phyloP scores from a whole-genome alignment of 352 stramenopile species.

The Pythium dissimile region DNA sequence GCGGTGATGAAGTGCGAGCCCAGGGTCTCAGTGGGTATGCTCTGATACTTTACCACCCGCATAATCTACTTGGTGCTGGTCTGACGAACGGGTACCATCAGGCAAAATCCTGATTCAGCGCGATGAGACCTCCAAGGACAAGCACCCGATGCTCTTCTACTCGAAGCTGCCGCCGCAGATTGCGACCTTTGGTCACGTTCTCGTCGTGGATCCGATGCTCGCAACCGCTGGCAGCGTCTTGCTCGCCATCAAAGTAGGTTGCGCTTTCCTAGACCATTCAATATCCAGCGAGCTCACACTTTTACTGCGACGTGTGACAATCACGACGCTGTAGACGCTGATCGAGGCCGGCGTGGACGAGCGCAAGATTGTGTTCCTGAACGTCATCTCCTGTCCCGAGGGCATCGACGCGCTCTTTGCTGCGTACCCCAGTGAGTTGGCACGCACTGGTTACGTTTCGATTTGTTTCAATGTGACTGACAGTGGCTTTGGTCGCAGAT shows the following conservation, averaged over 20 bases:
- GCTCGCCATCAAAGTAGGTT: constrained; percentile 85
- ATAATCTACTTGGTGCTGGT: too few relatives aligned
- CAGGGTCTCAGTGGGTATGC: constrained; percentile 68
- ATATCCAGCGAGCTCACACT: background rate
- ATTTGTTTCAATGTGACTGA: background rate
- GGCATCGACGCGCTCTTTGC: constrained; percentile 79
- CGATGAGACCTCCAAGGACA: constrained; percentile 88
- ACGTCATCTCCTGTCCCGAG: constrained; percentile 92
- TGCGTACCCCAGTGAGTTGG: constrained; percentile 57
- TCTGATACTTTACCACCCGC: too few relatives aligned
- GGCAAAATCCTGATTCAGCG: constrained; percentile 98
- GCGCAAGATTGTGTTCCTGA: constrained; percentile 93
- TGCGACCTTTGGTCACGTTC: constrained; percentile 71
- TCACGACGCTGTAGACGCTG: constrained; percentile 46
- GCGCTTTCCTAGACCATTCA: background rate
- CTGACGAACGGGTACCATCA: background rate
- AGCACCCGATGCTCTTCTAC: constrained; percentile 91
- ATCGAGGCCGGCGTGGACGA: constrained; percentile 81
- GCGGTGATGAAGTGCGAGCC: constrained; percentile 87
- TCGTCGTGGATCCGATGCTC: constrained; percentile 98
- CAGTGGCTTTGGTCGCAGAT: constrained; percentile 23
- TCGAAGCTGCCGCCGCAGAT: constrained; percentile 92
- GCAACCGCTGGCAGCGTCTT: constrained; percentile 88
- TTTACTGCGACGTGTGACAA: constrained; percentile 17
- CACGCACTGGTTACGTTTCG: constrained; percentile 26